Base-by-base conservation (phyloP, 768 basidiomycete genomes). In the Leccinum broughii region DNA sequence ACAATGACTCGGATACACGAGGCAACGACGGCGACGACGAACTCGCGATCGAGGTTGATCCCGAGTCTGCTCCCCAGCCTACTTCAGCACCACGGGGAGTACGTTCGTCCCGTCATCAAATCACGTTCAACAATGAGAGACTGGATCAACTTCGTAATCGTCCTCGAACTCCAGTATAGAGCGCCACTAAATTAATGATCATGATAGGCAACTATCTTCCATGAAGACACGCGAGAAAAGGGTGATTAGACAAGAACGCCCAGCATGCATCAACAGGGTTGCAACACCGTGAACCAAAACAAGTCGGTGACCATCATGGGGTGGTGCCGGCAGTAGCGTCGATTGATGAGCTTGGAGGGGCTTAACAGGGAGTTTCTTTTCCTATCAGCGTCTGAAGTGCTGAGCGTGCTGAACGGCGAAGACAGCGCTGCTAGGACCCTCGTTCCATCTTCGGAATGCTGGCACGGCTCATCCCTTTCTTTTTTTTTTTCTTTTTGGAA, bases 1-100 rank as follows among this genome's bases (percentile, higher is more conserved):
- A 52, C 14, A 24, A 35, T 5, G 13, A 35, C n/a, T 30, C 30
- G 2, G 49, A 62, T 39, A 44, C 48, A 3, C 78, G 75, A 17
- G 77, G 78, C 34, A n/a, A 46, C 20, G 44, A 46, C 11, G 17
- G 17, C 17, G 87, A 90, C 64, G 85, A 87, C 59, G 86, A 83
- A 48, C 73, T 90, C 32, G 80, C 86, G 73, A 87, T 89, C 62
- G 83, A 85, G 57, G 71, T 78, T 37, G 79, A 82, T 61, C 66
- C 83, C 30, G 70, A 81, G 37, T 71, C 78, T 37, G 72, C 76
- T 17, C 76, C 80, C n/a, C 76, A 77, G 52, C 75, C 82, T 5
- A 77, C 77, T 28, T 69, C 83, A 44, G 85, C 83, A 32, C 88
- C 90, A 81, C 72, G 10, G 83, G 74, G 22, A 78, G 79, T 20